Percentiles rank a stretch among this genome's conserved stretches.
phyloP scores from a whole-genome alignment of 176 grass and related monocot species.

The Rhynchospora tenuis region DNA sequence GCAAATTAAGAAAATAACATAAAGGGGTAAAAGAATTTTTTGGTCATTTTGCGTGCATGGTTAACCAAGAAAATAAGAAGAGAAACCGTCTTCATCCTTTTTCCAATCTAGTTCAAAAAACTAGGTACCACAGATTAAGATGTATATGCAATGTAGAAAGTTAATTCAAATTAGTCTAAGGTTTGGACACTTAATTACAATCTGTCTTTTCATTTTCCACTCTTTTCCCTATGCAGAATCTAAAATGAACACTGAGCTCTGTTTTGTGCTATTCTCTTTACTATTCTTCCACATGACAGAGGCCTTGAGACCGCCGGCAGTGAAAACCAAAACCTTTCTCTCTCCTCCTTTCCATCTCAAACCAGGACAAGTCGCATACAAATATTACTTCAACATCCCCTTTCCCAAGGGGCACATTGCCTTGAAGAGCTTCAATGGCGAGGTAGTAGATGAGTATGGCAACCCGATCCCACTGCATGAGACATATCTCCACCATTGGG shows the following conservation, averaged over 20 bases:
- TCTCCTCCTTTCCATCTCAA: conserved; percentile 48
- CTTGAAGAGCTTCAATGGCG: conserved; percentile 72
- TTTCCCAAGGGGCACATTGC: conserved; percentile 73
- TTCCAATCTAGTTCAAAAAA: background rate
- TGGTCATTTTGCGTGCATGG: background rate
- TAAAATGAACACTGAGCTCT: background rate
- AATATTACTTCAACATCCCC: conserved; percentile 32
- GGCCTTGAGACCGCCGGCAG: background rate
- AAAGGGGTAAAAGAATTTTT: background rate
- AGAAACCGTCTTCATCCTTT: background rate
- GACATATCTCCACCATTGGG: conserved; percentile 92
- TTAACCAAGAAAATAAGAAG: background rate
- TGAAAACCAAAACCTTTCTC: conserved; percentile 51
- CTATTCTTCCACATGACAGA: background rate
- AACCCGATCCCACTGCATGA: conserved; percentile 61
- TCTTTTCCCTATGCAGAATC: conserved; percentile 11
- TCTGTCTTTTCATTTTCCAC: background rate
- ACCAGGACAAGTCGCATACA: conserved; percentile 70
- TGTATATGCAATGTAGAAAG: background rate
- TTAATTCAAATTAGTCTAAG: background rate
- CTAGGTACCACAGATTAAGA: background rate
- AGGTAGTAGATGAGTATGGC: conserved; percentile 63
- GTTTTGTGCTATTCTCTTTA: conserved; percentile 7
- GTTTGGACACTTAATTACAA: background rate
- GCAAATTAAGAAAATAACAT: background rate